Percentiles rank a stretch among this genome's conserved stretches.
Conservation (phyloP, 371 early-diverging fungal genomes). For the Phascolomyces articulosus region DNA sequence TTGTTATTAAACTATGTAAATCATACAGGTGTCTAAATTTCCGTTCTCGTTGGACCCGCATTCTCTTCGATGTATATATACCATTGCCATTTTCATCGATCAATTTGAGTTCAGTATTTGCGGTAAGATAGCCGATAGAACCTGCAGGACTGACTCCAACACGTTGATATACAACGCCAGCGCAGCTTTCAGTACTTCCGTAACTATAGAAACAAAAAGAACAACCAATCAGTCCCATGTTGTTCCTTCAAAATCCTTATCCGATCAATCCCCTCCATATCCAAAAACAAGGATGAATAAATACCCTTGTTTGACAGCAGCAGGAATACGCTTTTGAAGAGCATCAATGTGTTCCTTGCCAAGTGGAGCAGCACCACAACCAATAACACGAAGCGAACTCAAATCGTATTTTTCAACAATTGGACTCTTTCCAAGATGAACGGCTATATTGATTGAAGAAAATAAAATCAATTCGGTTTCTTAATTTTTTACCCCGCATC, state of each 20-base stretch:
- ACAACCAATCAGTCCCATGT: too few relatives aligned
- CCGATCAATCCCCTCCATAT: too few relatives aligned
- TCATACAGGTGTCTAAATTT: too few relatives aligned
- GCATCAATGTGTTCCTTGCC: slow-evolving; percentile 58
- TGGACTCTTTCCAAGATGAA: slow-evolving; percentile 67
- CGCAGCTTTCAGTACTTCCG: slow-evolving; percentile 76
- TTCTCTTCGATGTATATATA: slow-evolving; percentile 24
- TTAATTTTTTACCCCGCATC: not conserved
- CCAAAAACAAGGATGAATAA: too few relatives aligned
- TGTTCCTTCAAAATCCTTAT: too few relatives aligned
- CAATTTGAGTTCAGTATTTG: slow-evolving; percentile 72
- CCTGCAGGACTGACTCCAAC: slow-evolving; percentile 43
- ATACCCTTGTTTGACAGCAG: slow-evolving; percentile 68
- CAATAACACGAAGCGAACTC: slow-evolving; percentile 58
- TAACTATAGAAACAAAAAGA: slow-evolving; percentile 44
- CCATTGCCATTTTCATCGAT: slow-evolving; percentile 61
- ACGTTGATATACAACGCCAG: slow-evolving; percentile 41
- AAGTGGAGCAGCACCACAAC: slow-evolving; percentile 87
- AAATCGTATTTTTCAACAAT: slow-evolving; percentile 71
- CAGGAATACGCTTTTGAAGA: slow-evolving; percentile 54
- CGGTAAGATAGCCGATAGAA: slow-evolving; percentile 69
- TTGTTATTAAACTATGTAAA: too few relatives aligned
- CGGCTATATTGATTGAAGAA: slow-evolving; percentile 21
- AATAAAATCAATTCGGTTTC: not conserved
- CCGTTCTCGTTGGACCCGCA: too few relatives aligned